Evolutionary conservation across 495 filamentous ascomycete species (phyloP), one percentile per base, ranked within the genome.

Genomic region (Amphirosellinia nigrospora): DNA sequence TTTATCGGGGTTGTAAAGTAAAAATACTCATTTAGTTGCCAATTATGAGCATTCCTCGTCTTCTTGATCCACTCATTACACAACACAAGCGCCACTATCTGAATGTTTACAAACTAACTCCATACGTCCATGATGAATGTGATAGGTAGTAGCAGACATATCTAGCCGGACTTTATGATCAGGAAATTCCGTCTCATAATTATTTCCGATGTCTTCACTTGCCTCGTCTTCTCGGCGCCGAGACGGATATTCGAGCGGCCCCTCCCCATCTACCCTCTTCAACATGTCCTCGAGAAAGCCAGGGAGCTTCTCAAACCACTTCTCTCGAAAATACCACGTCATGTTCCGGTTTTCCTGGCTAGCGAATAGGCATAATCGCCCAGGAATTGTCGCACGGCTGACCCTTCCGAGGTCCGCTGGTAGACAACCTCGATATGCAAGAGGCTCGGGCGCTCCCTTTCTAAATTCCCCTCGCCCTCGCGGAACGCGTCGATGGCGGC

Each of bases 401-500:
- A 58, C 15, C 34, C 55, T 13, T 30, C 55, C 30, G 30, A 16
- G 7, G 55, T 58, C 30, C 32, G 55, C 7, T 9, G 19, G 32
- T 58, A 58, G n/a, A 58, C 55, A 4, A 58, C 32, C 9, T 34
- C 32, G 21, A 63, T 45, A 26, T 63, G 60, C 8, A 16, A 8
- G 3, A 46, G 38, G 46, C 60, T 19, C 15, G 63, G 36, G 10
- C 50, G 64, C 5, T 55, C 23, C 5, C 71, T 68, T 16, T 50
- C 32, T 23, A 71, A 23, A 34, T 16, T 60, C 2, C n/a, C 7
- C 66, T 73, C 71, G 19, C 67, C 71, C 1, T 41, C 15, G 15
- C 70, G 34, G 55, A 71, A 75, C 15, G 52, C 43, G 5, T 64
- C 39, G 5, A 75, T 66, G 23, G 71, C 64, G 28, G 41, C 71